These are phyloP conservation scores for Miamiensis avidus DNA, from an alignment of 169 alveolate genomes.

Conservation along the genomic window DNA sequence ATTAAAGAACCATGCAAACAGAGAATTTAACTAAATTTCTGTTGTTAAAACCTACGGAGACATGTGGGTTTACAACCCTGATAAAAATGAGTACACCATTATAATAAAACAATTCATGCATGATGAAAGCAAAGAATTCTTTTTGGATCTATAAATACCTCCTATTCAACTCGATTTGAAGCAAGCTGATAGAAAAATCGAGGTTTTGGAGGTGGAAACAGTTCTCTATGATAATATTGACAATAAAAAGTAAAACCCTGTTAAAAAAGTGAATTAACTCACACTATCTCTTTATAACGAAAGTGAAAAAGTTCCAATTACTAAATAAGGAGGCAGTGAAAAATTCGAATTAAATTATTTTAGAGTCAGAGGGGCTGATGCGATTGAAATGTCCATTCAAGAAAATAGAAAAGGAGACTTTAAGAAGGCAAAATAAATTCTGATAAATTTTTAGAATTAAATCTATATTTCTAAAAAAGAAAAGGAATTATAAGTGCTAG, in stretches of 20 bases:
- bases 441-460: too few relatives aligned
- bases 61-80: conserved; percentile 32
- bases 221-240: not conserved
- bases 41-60: conserved; percentile 40
- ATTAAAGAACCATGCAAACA: not conserved
- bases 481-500: too few relatives aligned
- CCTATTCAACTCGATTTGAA: not conserved
- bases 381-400: conserved; percentile 25
- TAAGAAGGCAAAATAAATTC: too few relatives aligned
- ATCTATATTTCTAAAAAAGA: too few relatives aligned
- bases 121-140: conserved; percentile 25
- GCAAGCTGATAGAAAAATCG: conserved; percentile 28
- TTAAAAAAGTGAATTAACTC: conserved; percentile 3
- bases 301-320: conserved; percentile 18
- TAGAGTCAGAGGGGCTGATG: conserved; percentile 38
- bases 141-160: conserved; percentile 27
- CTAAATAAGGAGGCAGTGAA: conserved; percentile 8
- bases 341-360: conserved; percentile 25
- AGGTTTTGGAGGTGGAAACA: not conserved
- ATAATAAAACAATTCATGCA: conserved; percentile 21
- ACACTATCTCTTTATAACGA: conserved; percentile 16
- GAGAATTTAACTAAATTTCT: not conserved
- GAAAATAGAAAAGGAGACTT: too few relatives aligned
- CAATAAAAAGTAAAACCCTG: not conserved
- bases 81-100: too few relatives aligned